Conservation (phyloP, 345 rosid species). For the Citrus medica region DNA sequence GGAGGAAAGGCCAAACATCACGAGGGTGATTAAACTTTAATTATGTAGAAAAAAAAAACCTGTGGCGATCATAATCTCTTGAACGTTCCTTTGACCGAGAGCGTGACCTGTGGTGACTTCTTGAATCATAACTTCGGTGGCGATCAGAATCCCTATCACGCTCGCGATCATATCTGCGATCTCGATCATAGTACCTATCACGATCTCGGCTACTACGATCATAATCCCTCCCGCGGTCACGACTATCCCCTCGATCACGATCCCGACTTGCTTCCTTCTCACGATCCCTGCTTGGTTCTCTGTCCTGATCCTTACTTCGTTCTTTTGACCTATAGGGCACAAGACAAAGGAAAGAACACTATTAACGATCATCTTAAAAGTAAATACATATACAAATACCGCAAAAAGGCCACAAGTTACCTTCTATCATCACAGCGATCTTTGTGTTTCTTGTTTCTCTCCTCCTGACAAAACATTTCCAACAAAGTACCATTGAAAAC, state of each 20-base stretch:
- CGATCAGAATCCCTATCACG: slow-evolving; percentile 65
- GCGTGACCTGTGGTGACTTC: slow-evolving; percentile 73
- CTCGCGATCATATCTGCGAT: slow-evolving; percentile 59
- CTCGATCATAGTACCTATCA: slow-evolving; percentile 74
- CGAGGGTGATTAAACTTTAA: background rate
- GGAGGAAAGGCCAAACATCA: background rate
- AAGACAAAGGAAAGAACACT: background rate
- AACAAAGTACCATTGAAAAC: slow-evolving; percentile 27
- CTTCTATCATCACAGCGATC: slow-evolving; percentile 53
- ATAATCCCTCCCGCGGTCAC: slow-evolving; percentile 77
- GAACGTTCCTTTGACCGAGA: slow-evolving; percentile 78
- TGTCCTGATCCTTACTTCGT: slow-evolving; percentile 41
- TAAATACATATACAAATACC: background rate
- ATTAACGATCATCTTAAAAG: background rate
- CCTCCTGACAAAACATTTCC: slow-evolving; percentile 58
- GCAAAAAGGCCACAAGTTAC: slow-evolving; percentile 20
- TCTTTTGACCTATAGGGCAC: slow-evolving; percentile 66
- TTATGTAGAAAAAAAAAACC: slow-evolving; percentile 31
- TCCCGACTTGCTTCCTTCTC: slow-evolving; percentile 71
- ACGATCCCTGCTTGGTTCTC: slow-evolving; percentile 33
- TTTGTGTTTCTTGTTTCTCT: slow-evolving; percentile 66
- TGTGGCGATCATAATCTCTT: slow-evolving; percentile 82
- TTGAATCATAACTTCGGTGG: slow-evolving; percentile 74
- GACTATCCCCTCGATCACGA: slow-evolving; percentile 60
- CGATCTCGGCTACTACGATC: slow-evolving; percentile 87